These are phyloP conservation scores for Rhododendron simsii DNA, from an alignment of 148 eudicot genomes.

Conservation along the genomic window DNA sequence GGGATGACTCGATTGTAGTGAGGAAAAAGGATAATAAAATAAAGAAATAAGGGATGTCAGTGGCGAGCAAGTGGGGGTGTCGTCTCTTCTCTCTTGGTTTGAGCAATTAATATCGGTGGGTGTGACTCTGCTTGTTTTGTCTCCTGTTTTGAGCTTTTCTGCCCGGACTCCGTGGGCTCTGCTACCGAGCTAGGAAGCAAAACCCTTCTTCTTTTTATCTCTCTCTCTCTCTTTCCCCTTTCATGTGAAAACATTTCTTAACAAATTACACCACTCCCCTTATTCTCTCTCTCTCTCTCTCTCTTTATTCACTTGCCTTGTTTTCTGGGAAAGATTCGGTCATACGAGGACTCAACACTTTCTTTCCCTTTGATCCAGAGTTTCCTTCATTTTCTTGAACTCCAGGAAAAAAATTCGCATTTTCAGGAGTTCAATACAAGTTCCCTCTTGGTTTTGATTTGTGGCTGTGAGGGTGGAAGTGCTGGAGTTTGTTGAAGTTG, in stretches of 20 bases:
- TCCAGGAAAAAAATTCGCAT: background rate
- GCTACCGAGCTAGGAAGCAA: constrained; percentile 58
- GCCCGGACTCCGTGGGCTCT: constrained; percentile 51
- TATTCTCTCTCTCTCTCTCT: constrained; percentile 4
- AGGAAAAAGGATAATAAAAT: constrained; percentile 12
- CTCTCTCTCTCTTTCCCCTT: constrained; percentile 14
- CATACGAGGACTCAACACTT: background rate
- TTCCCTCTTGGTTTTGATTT: background rate
- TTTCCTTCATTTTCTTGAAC: background rate
- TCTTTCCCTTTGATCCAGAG: constrained; percentile 1
- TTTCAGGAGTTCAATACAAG: background rate
- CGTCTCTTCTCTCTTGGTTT: constrained; percentile 12
- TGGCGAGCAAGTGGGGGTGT: constrained; percentile 36
- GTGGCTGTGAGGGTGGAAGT: constrained; percentile 11
- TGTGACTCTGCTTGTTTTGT: constrained; percentile 27
- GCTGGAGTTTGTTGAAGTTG: background rate
- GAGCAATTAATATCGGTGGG: constrained; percentile 23
- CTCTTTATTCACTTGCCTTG: constrained; percentile 14
- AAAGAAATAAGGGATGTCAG: constrained; percentile 29
- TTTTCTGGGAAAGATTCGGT: constrained; percentile 14
- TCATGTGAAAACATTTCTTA: constrained; percentile 6
- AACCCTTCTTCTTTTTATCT: constrained; percentile 5
- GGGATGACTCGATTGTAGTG: background rate
- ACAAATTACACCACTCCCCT: constrained; percentile 1
- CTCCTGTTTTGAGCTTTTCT: constrained; percentile 30